Base-by-base conservation (phyloP, 2,329 filamentous ascomycete species). In the Knufia fluminis region DNA sequence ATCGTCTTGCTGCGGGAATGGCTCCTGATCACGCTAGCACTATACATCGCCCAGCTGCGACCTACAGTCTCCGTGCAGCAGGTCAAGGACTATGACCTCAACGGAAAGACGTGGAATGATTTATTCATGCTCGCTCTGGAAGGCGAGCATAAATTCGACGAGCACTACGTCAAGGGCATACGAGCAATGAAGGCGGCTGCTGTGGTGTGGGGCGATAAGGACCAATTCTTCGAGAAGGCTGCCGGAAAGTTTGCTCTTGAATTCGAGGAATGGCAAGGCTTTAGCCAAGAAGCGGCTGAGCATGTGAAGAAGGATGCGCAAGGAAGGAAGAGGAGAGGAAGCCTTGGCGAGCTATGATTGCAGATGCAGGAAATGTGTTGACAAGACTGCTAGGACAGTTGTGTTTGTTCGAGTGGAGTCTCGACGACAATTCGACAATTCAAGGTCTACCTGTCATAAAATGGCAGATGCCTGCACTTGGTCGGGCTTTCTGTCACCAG, bases 131-230 rank as follows among this genome's bases (percentile, higher is more conserved):
- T 80, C 66, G 87, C 85, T 2, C 62, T 95, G 16, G 79, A 78
- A 47, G 83, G 83, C 8, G 65, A 76, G 46, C 80, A 81, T 68
- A 72, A 79, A 8, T 79, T 76, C 1, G 88, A 97, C 68, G 77
- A 86, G 16, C 86, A 94, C 67, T 96, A 82, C 62, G 82, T 97
- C 26, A 94, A 96, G 82, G 85, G 77, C 14, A 70, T 90, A 46
- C 78, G 87, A 38, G 80, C 86, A 1, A 83, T 91, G 72, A 82
- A 74, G 64, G 86, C 86, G 62, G 83, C 59, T 16, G 63, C 64
- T 6, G 54, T 56, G 16, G 69, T 69, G 0, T 74, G 71, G 71
- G 64, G 65, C 1, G 70, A 71, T 52, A 58, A 64, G 2, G 68
- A 74, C 4, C 53, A 60, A 14, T 72, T 68, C 48, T 76, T 68